Evolutionary conservation across 345 rosid genomes (phyloP).

Genomic region (Melaleuca quinquenervia): DNA sequence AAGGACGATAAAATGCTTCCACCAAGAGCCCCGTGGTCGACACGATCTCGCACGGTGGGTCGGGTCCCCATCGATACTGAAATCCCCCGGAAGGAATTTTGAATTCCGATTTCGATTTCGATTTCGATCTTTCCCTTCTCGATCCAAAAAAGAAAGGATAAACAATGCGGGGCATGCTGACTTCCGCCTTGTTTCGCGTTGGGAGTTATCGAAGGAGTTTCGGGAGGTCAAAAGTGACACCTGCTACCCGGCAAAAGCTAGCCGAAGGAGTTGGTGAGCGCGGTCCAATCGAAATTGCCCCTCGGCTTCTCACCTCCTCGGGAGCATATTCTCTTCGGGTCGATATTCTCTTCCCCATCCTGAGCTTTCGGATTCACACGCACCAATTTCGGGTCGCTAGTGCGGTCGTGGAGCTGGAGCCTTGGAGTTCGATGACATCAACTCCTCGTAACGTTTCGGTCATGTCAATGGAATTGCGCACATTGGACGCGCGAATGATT

Average conservation of each 20-base stretch:
- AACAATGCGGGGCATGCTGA: neutral
- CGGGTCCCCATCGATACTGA: neutral
- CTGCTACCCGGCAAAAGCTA: neutral
- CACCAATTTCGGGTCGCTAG: neutral
- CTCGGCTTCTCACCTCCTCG: neutral
- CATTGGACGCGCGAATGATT: too few relatives aligned
- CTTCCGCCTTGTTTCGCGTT: neutral
- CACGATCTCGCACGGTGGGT: neutral
- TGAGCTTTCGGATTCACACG: neutral
- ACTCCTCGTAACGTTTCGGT: neutral
- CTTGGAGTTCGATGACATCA: neutral
- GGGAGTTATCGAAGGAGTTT: neutral
- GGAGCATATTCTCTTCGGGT: neutral
- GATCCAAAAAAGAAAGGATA: neutral
- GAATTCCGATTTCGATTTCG: neutral
- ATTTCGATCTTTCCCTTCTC: too few relatives aligned
- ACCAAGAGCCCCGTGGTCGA: neutral
- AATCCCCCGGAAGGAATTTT: too few relatives aligned
- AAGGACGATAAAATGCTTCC: too few relatives aligned
- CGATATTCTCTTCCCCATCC: neutral
- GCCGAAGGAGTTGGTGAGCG: neutral
- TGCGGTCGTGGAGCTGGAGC: neutral
- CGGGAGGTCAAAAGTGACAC: neutral
- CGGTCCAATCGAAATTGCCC: neutral
- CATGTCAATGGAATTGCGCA: neutral